Evolutionary conservation across 2,329 filamentous ascomycete species (phyloP).

Genomic region (Trichophyton mentagrophytes): DNA sequence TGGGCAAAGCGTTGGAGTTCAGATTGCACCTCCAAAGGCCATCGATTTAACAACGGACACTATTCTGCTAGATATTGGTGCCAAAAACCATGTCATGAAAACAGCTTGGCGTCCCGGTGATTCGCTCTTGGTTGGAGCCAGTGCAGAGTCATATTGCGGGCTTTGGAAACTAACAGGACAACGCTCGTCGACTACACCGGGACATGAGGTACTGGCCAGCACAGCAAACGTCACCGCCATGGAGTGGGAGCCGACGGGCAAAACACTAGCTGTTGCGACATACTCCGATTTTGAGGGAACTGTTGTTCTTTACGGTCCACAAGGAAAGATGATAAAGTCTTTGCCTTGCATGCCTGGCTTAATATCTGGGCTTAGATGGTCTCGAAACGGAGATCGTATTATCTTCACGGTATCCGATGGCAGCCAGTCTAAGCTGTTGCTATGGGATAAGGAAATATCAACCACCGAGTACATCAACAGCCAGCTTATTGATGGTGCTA

Average conservation of each 20-base stretch:
- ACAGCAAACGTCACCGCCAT: constrained; percentile 30
- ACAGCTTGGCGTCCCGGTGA: constrained; percentile 35
- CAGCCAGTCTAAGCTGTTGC: constrained; percentile 29
- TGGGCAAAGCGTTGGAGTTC: constrained; percentile 35
- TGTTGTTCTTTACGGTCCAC: constrained; percentile 33
- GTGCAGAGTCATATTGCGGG: constrained; percentile 34
- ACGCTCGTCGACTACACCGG: constrained; percentile 16
- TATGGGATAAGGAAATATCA: constrained; percentile 32
- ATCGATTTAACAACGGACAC: constrained; percentile 35
- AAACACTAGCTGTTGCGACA: constrained; percentile 36
- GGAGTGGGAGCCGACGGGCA: constrained; percentile 34
- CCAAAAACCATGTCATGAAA: constrained; percentile 29
- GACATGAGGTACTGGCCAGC: constrained; percentile 27
- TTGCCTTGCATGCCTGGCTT: constrained; percentile 34
- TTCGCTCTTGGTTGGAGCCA: constrained; percentile 29
- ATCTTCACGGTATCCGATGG: constrained; percentile 33
- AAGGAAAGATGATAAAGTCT: constrained; percentile 33
- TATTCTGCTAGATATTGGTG: constrained; percentile 28
- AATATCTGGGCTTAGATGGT: constrained; percentile 34
- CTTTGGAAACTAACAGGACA: constrained; percentile 31
- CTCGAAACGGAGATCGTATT: constrained; percentile 27
- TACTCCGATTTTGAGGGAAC: constrained; percentile 32
- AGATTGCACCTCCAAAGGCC: constrained; percentile 37
- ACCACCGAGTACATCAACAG: constrained; percentile 27
- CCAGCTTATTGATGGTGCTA: constrained; percentile 25